These are phyloP conservation scores for Citrus glauca DNA, from an alignment of 345 rosid species.

Conservation along the genomic window DNA sequence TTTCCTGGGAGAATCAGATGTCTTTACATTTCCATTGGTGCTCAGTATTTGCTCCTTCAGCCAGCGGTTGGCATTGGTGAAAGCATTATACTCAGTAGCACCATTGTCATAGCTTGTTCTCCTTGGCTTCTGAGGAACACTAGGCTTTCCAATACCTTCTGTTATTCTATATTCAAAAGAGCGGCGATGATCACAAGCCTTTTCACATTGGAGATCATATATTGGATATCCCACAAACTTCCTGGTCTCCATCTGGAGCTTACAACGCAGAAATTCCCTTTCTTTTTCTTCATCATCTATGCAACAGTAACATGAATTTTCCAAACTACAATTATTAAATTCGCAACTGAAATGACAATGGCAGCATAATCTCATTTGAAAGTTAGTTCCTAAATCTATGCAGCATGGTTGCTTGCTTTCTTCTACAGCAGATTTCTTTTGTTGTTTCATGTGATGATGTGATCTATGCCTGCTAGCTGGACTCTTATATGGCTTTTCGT, in stretches of 20 bases:
- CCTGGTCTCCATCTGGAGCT: background rate
- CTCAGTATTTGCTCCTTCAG: constrained; percentile 11
- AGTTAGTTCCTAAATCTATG: constrained; percentile 1
- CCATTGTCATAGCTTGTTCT: constrained; percentile 28
- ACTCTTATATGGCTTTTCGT: constrained; percentile 25
- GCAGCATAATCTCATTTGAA: background rate
- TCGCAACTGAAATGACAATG: constrained; percentile 6
- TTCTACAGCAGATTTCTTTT: constrained; percentile 8
- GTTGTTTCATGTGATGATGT: constrained; percentile 13
- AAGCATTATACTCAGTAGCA: constrained; percentile 12
- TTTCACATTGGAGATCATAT: background rate
- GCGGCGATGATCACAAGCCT: background rate
- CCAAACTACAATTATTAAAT: constrained; percentile 25
- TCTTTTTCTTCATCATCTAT: constrained; percentile 11
- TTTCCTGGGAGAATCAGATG: constrained; percentile 8
- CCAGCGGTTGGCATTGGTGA: constrained; percentile 8
- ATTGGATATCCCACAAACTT: background rate
- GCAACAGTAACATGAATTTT: constrained; percentile 20
- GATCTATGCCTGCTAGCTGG: constrained; percentile 21
- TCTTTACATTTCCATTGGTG: background rate
- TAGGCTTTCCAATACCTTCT: constrained; percentile 12
- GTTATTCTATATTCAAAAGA: constrained; percentile 1
- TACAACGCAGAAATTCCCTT: background rate
- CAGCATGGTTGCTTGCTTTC: background rate
- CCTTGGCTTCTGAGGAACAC: constrained; percentile 3